A percentile compares a stretch with the other conserved stretches of the same genome.
Conservation (phyloP, 805 yeast species). For the Candida ficus region DNA sequence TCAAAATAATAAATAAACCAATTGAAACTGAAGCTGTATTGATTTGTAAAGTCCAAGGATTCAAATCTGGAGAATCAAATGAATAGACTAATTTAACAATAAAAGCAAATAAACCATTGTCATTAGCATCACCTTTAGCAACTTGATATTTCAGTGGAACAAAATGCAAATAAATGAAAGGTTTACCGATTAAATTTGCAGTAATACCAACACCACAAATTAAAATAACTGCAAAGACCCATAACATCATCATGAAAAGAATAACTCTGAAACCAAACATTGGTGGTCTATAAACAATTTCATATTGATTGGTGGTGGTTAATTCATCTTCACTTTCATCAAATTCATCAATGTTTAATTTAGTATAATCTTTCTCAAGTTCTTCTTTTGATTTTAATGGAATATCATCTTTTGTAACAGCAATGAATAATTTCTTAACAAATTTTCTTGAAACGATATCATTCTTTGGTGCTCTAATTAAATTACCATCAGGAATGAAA, state of each 20-base stretch:
- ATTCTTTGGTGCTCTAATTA: slow-evolving; percentile 80
- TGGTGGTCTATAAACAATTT: slow-evolving; percentile 86
- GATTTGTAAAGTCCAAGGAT: background rate
- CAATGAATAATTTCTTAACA: slow-evolving; percentile 64
- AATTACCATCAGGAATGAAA: slow-evolving; percentile 76
- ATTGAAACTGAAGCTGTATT: slow-evolving; percentile 13
- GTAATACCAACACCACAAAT: slow-evolving; percentile 20
- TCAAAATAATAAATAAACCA: slow-evolving; percentile 19
- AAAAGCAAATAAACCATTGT: background rate
- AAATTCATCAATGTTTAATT: slow-evolving; percentile 33
- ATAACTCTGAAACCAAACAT: slow-evolving; percentile 56
- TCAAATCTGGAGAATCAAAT: background rate
- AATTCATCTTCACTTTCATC: slow-evolving; percentile 38
- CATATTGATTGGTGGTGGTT: slow-evolving; percentile 42
- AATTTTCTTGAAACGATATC: slow-evolving; percentile 69
- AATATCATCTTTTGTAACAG: slow-evolving; percentile 76
- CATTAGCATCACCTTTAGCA: no score
- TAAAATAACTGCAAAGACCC: slow-evolving; percentile 40
- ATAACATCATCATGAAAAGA: slow-evolving; percentile 32
- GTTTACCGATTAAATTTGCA: slow-evolving; percentile 27
- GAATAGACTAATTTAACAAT: background rate
- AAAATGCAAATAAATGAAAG: slow-evolving; percentile 4
- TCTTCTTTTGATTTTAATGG: slow-evolving; percentile 37
- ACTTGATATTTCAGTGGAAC: background rate
- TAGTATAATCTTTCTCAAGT: slow-evolving; percentile 26